Base-by-base conservation (phyloP, 2,329 filamentous ascomycete genomes). In the Aureobasidium melanogenum region DNA sequence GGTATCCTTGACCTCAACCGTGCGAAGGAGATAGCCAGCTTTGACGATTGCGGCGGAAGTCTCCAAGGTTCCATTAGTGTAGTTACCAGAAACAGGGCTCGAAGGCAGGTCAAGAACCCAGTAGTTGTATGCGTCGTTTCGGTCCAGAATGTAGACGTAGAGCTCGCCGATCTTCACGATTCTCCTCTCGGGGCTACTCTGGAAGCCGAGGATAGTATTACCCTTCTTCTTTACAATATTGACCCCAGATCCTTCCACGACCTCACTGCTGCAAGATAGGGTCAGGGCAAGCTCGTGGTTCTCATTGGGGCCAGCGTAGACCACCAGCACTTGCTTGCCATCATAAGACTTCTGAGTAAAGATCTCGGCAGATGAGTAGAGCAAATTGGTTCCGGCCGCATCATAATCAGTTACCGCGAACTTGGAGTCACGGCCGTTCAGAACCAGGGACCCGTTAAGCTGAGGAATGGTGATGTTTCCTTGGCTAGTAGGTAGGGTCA, bases 121-220 rank as follows among this genome's bases (percentile, higher is more conserved):
- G 72, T 87, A 87, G 64, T 85, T 82, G 72, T 88, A 89, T 0
- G 86, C 87, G 14, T 81, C 76, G 64, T 87, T 84, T 46, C 60
- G 51, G 15, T 62, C 60, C 32, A 84, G 71, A 43, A 87, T 77
- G 64, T 85, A 79, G n/a, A 87, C 72, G 39, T 79, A 79, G 19
- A 86, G 70, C 51, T 75, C 73, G 36, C 73, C 73, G 46, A 84
- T 69, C 65, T 78, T 75, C 2, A 83, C 76, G 14, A 85, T 75
- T 63, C 79, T 78, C 46, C 81, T 75, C n/a, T 78, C 75, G 0
- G 77, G 67, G 32, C 81, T 81, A 3, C 82, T 81, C 63, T 81
- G 71, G 80, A 84, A 88, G 64, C 79, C 82, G 22, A 79, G 68
- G 48, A 78, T 77, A 62, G 72, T 82, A 47, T 69, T 76, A 28